Base-by-base conservation (phyloP, 2,329 filamentous ascomycete species). In the Xenoacremonium recifei region DNA sequence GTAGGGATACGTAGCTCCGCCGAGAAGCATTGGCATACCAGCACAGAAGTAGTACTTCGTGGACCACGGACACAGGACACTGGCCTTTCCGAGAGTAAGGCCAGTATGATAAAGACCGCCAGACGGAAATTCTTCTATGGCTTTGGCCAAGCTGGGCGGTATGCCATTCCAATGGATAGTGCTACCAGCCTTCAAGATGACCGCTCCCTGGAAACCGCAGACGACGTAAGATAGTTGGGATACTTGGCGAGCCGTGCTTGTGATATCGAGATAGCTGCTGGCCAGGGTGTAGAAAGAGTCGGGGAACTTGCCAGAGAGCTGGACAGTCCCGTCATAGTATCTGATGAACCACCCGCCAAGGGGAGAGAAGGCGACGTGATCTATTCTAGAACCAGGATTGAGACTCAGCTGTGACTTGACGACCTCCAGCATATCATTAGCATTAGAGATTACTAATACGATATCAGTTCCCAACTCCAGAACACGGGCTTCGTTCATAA, bases 341-440 rank as follows among this genome's bases (percentile, higher is more conserved):
- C 27, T 37, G n/a, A 42, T 15, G 21, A 48, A 45, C 42, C 45
- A 45, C 16, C 45, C 45, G 4, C 42, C 42, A 4, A 42, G 21
- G n/a, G 45, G 42, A 35, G 42, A 48, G 18, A 48, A 37, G 42
- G 18, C 23, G 19, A 45, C 21, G 13, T 40, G 34, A 6, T 30
- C 15, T 9, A 45, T 25, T 10, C 10, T 5, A 2, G 23, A 31
- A 5, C 35, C 34, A 6, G 19, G 15, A 5, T 7, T 16, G 4
- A 12, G 19, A 12, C 19, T 25, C 5, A 47, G 18, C 21, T 45
- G 45, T 4, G 29, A n/a, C 17, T 12, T 21, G 33, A 42, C 29
- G 9, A 36, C 23, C 6, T 35, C 19, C 5, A 38, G 12, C 25
- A 45, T 4, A 5, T 34, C 33, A 25, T 39, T 25, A 15, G 29